Conservation (phyloP, 768 basidiomycete genomes). For the Suillus subaureus region DNA sequence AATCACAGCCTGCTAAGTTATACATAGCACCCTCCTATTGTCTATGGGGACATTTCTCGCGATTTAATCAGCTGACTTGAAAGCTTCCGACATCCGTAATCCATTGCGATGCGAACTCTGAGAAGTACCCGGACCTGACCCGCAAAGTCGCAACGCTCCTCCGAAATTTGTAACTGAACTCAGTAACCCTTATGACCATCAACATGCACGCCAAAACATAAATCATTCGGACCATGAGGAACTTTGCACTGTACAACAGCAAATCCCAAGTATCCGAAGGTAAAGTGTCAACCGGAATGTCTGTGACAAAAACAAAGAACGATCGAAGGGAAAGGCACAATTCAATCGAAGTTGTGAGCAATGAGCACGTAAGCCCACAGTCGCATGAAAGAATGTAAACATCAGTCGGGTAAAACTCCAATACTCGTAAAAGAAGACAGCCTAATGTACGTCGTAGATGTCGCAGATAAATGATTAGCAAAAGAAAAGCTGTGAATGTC, state of each 20-base stretch:
- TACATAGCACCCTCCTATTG: neutral
- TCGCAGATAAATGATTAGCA: slow-evolving; percentile 13
- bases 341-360: slow-evolving; percentile 9
- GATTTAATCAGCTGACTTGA: neutral
- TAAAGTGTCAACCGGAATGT: slow-evolving; percentile 2
- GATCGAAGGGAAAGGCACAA: neutral
- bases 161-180: neutral
- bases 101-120: neutral
- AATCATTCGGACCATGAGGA: slow-evolving; percentile 21
- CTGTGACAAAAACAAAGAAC: slow-evolving; percentile 7
- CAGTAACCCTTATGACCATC: too few species aligned
- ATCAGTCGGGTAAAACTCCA: neutral
- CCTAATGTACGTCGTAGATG: slow-evolving; percentile 21
- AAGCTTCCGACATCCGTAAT: neutral
- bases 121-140: neutral
- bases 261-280: slow-evolving; percentile 22
- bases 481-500: slow-evolving; percentile 13
- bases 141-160: neutral
- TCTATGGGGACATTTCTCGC: neutral
- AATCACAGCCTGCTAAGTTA: neutral
- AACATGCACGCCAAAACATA: neutral
- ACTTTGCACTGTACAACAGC: slow-evolving; percentile 18
- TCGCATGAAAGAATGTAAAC: slow-evolving; percentile 6
- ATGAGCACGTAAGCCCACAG: slow-evolving; percentile 4
- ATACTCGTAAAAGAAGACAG: slow-evolving; percentile 8